Evolutionary conservation across 495 filamentous ascomycete genomes (phyloP).

Genomic region (Aspergillus egyptiacus): DNA sequence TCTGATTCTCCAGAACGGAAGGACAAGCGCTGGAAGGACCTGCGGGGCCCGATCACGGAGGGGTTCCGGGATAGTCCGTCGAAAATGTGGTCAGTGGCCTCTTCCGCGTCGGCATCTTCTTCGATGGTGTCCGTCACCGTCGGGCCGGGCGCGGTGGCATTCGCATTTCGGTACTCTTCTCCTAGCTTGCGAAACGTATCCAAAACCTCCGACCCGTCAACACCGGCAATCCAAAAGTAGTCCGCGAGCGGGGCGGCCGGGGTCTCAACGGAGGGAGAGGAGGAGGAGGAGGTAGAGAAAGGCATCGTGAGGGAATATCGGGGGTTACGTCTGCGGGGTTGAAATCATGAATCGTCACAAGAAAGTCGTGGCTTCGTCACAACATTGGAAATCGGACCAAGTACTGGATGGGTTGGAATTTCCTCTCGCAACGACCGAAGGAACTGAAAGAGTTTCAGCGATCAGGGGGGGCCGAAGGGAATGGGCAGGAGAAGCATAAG

Average conservation of each 20-base stretch:
- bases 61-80: conserved; percentile 44
- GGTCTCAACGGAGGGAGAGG: conserved; percentile 25
- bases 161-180: conserved; percentile 47
- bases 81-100: conserved; percentile 35
- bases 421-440: conserved; percentile 22
- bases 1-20: conserved; percentile 56
- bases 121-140: conserved; percentile 72
- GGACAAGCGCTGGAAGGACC: conserved; percentile 62
- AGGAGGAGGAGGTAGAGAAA: conserved; percentile 25
- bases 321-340: conserved; percentile 17
- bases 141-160: conserved; percentile 41
- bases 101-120: conserved; percentile 67
- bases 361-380: conserved; percentile 26
- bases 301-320: conserved; percentile 20
- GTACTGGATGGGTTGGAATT: conserved; percentile 8
- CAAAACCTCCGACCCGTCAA: conserved; percentile 60
- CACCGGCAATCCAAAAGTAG: conserved; percentile 97
- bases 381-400: conserved; percentile 26
- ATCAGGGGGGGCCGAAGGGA: conserved; percentile 16
- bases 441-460: conserved; percentile 11
- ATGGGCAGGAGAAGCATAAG: conserved; percentile 18
- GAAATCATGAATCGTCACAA: conserved; percentile 23
- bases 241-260: conserved; percentile 83
- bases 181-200: conserved; percentile 42
- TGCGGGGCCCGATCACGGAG: conserved; percentile 56